Conservation (phyloP, 148 eudicot genomes). For the Rhododendron vialii region DNA sequence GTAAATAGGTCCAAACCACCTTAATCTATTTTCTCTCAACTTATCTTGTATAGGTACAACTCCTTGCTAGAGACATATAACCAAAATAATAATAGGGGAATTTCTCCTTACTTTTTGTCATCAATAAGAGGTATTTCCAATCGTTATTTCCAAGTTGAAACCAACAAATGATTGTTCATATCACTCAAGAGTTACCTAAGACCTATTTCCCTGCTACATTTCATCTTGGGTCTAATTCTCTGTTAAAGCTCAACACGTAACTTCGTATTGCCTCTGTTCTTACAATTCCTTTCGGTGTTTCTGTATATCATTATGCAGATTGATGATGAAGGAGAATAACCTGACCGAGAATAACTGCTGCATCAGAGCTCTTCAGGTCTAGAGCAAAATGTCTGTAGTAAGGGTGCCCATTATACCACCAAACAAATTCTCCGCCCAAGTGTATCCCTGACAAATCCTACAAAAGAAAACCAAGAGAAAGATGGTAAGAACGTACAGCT, state of each 20-base stretch:
- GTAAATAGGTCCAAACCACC: too few relatives aligned
- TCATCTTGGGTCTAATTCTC: not conserved
- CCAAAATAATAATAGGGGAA: not conserved
- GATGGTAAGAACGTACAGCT: not conserved
- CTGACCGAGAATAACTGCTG: conserved; percentile 84
- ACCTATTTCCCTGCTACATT: not conserved
- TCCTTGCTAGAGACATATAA: not conserved
- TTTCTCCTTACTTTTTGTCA: not conserved
- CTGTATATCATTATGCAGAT: not conserved
- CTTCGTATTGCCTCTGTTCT: not conserved
- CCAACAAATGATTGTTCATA: not conserved
- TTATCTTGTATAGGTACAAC: not conserved
- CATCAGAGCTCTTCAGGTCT: not conserved
- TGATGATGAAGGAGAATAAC: conserved; percentile 20
- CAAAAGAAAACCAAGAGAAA: conserved; percentile 7
- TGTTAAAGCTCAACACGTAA: not conserved
- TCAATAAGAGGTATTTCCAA: not conserved
- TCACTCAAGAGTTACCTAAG: not conserved
- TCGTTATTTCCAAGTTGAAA: not conserved
- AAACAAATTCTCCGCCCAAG: conserved; percentile 91
- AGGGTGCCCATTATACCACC: conserved; percentile 99
- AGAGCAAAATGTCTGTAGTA: conserved; percentile 45
- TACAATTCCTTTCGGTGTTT: not conserved
- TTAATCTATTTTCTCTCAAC: too few relatives aligned
- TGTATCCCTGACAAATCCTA: conserved; percentile 61